Conservation (phyloP, 768 basidiomycete species). For the Phaffia tasmanica region DNA sequence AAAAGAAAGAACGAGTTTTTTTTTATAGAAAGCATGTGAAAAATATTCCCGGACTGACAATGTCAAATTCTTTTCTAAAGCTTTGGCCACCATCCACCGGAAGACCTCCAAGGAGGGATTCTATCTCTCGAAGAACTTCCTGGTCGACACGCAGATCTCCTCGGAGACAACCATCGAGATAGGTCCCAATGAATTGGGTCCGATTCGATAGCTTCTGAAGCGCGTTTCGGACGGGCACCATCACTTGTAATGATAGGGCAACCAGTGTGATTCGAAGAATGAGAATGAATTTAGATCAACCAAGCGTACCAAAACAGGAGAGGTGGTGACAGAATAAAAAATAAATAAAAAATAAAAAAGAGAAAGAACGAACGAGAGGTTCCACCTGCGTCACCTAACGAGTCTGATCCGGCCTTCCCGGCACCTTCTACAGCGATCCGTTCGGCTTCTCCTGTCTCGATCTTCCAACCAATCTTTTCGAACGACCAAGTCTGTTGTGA, state of each 20-base stretch:
- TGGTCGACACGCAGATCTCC: conserved; percentile 69
- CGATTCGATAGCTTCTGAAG: conserved; percentile 94
- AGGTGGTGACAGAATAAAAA: not conserved
- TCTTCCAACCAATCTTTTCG: conserved; percentile 70
- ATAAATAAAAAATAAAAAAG: not conserved
- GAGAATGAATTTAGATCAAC: not conserved
- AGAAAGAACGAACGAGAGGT: conserved; percentile 54
- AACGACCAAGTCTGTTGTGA: conserved; percentile 44
- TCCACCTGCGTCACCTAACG: conserved; percentile 47
- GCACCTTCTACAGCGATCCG: conserved; percentile 97
- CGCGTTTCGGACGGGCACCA: conserved; percentile 74
- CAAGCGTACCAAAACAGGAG: not conserved
- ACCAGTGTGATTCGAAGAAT: not conserved
- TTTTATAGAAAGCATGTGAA: not conserved
- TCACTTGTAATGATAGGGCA: conserved; percentile 77
- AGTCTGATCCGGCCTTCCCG: conserved; percentile 54
- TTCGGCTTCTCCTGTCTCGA: conserved; percentile 97
- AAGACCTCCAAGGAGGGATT: conserved; percentile 74
- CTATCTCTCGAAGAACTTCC: conserved; percentile 66
- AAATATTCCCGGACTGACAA: conserved; percentile 44
- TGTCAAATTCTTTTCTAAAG: conserved; percentile 81
- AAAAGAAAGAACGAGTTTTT: not conserved
- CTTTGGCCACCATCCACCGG: conserved; percentile 72
- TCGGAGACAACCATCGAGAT: conserved; percentile 62
- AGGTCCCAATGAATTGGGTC: conserved; percentile 72